These are phyloP conservation scores for Solanum arcanum DNA, from an alignment of 257 asterid species.

Conservation along the genomic window DNA sequence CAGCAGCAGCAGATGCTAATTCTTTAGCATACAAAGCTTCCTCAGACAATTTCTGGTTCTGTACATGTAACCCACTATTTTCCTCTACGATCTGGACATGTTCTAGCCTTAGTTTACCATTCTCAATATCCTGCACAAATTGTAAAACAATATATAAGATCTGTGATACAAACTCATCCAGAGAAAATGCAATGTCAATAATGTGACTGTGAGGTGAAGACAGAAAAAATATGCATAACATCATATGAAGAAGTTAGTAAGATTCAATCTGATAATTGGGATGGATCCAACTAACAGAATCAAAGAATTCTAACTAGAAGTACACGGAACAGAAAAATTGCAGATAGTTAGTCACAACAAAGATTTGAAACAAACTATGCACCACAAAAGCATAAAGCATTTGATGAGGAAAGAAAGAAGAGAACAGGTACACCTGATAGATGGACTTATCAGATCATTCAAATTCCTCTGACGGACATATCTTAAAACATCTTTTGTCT, in stretches of 20 bases:
- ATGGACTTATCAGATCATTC: not conserved
- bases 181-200: not conserved
- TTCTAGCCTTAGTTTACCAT: conserved; percentile 71
- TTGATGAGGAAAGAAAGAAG: not conserved
- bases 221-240: not conserved
- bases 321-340: not conserved
- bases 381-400: not conserved
- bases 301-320: not conserved
- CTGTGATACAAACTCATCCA: not conserved
- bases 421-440: not conserved
- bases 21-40: conserved; percentile 98
- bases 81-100: conserved; percentile 69
- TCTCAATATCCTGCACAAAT: conserved; percentile 67
- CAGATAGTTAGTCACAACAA: not conserved
- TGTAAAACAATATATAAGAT: not conserved
- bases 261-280: not conserved
- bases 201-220: not conserved
- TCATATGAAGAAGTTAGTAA: not conserved
- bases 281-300: not conserved
- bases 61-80: conserved; percentile 77
- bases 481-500: not conserved
- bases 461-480: not conserved
- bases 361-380: not conserved
- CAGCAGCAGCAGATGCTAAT: conserved; percentile 98
- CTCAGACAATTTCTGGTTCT: conserved; percentile 81